Evolutionary conservation across 2,329 filamentous ascomycete genomes (phyloP), one percentile per base, ranked within the genome.

Genomic region (Apiospora kogelbergensis): DNA sequence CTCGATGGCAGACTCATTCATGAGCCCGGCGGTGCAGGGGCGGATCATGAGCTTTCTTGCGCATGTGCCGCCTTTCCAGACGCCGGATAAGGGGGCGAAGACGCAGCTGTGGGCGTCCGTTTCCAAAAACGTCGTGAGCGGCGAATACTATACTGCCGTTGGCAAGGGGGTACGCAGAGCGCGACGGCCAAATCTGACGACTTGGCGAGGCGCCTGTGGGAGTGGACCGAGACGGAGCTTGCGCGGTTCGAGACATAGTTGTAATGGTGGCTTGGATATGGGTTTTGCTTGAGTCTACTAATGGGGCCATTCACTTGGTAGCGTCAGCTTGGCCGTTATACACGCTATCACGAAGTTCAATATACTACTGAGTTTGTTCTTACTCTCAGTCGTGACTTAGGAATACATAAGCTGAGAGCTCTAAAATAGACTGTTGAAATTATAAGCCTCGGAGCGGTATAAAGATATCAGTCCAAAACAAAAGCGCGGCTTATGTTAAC

Each of bases 41-140:
- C 48, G 69, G 65, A 66, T 71, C 9, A 63, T 71, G 22, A 40
- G 70, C 11, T 57, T 33, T 9, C 48, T 60, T 20, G 4, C 48
- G 17, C 15, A 60, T 4, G 30, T 33, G 26, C 48, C 26, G 3
- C 17, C 30, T 37, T 60, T 60, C 7, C 17, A 60, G 30, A 41
- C 42, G 63, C 63, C 63, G 20, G 76, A 80, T 57, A 73, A 81
- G 66, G 81, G 82, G 22, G 74, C 77, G 37, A 77, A 76, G 70
- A 81, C 79, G 68, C 78, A 81, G 73, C 68, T 83, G 10, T 84
- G 80, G 79, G 80, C 79, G 41, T 71, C 71, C 10, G 78, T 77
- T n/a, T 79, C 77, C n/a, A 68, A 69, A 24, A 71, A 73, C 26
- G 73, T 76, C 66, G 73, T 70, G 74, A 72, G 57, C 40, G 79